Evolutionary conservation across 441 rosid genomes (phyloP).

Genomic region (Lepidium campestre): DNA sequence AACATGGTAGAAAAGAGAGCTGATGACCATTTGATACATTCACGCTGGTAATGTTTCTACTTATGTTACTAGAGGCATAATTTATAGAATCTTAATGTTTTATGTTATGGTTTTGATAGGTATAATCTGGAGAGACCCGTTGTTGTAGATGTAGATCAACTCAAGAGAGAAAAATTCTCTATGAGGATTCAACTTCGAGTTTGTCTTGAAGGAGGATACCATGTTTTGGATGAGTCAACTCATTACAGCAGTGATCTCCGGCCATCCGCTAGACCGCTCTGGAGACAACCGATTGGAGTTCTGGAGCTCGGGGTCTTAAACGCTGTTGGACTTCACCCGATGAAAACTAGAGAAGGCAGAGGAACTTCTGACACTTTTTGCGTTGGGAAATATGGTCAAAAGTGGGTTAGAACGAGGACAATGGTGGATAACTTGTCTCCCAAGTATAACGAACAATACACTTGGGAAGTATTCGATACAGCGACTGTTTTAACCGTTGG

Average conservation of each 20-base stretch:
- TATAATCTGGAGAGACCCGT: slow-evolving; percentile 79
- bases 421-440: slow-evolving; percentile 72
- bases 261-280: slow-evolving; percentile 82
- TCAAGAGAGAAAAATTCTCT: slow-evolving; percentile 81
- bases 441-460: slow-evolving; percentile 84
- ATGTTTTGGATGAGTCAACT: slow-evolving; percentile 91
- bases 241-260: slow-evolving; percentile 95
- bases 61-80: background rate
- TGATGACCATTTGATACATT: slow-evolving; percentile 72
- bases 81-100: background rate
- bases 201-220: slow-evolving; percentile 93
- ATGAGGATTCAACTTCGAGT: slow-evolving; percentile 84
- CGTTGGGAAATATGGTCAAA: slow-evolving; percentile 89
- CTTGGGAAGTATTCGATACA: slow-evolving; percentile 95
- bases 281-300: slow-evolving; percentile 88
- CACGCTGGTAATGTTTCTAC: slow-evolving; percentile 49
- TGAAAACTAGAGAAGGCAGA: slow-evolving; percentile 81
- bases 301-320: slow-evolving; percentile 81
- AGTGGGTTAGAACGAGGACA: slow-evolving; percentile 90
- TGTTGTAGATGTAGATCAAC: slow-evolving; percentile 75
- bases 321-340: slow-evolving; percentile 84
- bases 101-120: slow-evolving; percentile 3
- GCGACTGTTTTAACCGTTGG: slow-evolving; percentile 88
- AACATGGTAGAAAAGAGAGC: slow-evolving; percentile 75
- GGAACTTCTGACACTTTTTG: slow-evolving; percentile 93